Percentiles rank a stretch among this genome's conserved stretches.
phyloP scores from a whole-genome alignment of 2,329 filamentous ascomycete species.

The Helicocarpus griseus region DNA sequence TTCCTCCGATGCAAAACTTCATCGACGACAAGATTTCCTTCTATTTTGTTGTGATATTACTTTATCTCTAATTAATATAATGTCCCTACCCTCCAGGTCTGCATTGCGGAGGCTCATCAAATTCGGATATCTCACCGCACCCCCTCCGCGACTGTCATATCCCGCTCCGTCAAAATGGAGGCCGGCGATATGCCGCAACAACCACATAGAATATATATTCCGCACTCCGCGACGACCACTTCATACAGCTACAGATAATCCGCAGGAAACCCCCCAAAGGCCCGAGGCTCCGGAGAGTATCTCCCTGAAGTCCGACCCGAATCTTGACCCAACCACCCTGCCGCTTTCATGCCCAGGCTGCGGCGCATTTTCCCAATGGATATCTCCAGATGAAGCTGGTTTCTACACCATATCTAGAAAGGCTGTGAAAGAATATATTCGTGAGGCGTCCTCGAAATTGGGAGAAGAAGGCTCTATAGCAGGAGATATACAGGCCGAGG shows the following conservation, averaged over 20 bases:
- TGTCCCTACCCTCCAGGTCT: background rate
- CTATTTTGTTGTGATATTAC: background rate
- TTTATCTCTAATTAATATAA: constrained; percentile 1
- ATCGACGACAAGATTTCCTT: background rate
- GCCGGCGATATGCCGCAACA: background rate
- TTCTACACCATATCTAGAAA: constrained; percentile 46
- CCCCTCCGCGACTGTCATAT: background rate
- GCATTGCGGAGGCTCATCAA: background rate
- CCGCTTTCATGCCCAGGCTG: constrained; percentile 53
- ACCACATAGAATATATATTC: background rate
- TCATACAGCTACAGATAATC: background rate
- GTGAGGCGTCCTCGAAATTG: constrained; percentile 2
- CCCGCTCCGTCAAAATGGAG: background rate
- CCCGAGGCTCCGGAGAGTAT: background rate
- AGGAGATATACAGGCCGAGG: background rate
- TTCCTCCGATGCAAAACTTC: background rate
- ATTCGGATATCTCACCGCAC: background rate
- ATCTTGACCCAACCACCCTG: constrained; percentile 20
- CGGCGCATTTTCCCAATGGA: constrained; percentile 50
- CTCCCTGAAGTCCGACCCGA: background rate
- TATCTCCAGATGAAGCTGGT: constrained; percentile 46
- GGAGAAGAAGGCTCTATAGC: constrained; percentile 2
- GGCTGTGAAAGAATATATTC: constrained; percentile 32
- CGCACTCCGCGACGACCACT: background rate
- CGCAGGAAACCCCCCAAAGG: background rate